Evolutionary conservation across 371 early-diverging fungal species (phyloP).

Genomic region (Rhizopus delemar): DNA sequence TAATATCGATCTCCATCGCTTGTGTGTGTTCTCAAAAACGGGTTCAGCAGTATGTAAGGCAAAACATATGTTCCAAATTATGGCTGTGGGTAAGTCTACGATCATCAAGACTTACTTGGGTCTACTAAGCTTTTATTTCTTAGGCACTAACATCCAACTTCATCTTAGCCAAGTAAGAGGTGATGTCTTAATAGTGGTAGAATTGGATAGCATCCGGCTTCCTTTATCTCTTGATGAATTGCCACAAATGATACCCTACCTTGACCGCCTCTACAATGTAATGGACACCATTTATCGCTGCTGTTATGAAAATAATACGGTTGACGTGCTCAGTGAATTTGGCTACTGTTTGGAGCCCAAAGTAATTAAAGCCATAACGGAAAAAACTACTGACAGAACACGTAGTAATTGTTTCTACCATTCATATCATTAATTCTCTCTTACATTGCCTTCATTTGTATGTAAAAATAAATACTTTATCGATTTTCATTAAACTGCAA

Average conservation of each 20-base stretch:
- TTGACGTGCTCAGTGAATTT: neutral
- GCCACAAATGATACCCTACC: neutral
- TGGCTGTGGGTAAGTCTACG: conserved; percentile 13
- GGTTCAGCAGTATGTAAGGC: conserved; percentile 1
- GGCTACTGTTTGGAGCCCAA: neutral
- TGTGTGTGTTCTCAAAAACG: conserved; percentile 15
- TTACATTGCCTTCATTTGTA: neutral
- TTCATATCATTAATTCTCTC: conserved; percentile 1
- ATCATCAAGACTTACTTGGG: neutral
- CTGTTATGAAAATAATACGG: neutral
- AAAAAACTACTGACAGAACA: neutral
- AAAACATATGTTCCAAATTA: conserved; percentile 19
- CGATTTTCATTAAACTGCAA: too few species aligned
- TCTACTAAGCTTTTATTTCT: neutral
- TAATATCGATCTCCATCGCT: conserved; percentile 12
- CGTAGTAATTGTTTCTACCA: neutral
- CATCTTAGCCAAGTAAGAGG: neutral
- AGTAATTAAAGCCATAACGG: conserved; percentile 3
- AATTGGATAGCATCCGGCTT: conserved; percentile 1
- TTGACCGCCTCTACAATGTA: conserved; percentile 7
- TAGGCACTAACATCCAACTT: neutral
- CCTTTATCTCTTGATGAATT: conserved; percentile 1
- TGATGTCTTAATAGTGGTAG: conserved; percentile 1
- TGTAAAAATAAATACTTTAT: neutral
- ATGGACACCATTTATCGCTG: conserved; percentile 6